These are phyloP conservation scores for Kickxella alabastrina DNA, from an alignment of 192 early-diverging fungal genomes.

Conservation along the genomic window DNA sequence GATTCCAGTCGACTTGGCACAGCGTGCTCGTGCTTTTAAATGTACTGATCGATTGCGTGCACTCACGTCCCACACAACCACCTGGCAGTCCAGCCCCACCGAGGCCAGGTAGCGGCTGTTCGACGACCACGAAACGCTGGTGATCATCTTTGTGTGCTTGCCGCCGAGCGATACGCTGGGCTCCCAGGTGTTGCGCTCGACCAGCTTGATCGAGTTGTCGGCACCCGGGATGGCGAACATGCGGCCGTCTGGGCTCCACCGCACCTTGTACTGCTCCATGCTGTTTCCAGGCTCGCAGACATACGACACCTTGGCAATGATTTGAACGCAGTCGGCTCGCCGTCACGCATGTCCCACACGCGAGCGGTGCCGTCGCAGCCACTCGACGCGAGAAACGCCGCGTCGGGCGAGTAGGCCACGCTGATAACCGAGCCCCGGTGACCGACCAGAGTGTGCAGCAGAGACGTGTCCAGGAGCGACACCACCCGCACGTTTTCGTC, in stretches of 20 bases:
- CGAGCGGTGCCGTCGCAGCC: slow-evolving; percentile 61
- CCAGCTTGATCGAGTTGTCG: slow-evolving; percentile 35
- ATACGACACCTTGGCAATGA: slow-evolving; percentile 31
- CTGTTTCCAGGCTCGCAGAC: slow-evolving; percentile 45
- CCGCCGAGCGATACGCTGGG: slow-evolving; percentile 24
- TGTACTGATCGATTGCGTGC: slow-evolving; percentile 49
- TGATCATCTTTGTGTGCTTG: slow-evolving; percentile 44
- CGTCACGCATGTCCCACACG: slow-evolving; percentile 60
- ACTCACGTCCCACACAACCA: slow-evolving; percentile 66
- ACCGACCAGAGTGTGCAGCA: slow-evolving; percentile 31
- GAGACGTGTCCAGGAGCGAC: slow-evolving; percentile 36
- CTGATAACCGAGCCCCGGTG: slow-evolving; percentile 38
- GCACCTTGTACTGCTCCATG: slow-evolving; percentile 40
- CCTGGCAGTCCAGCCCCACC: slow-evolving; percentile 38
- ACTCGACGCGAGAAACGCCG: slow-evolving; percentile 43
- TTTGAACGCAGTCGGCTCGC: slow-evolving; percentile 46
- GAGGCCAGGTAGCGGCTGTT: slow-evolving; percentile 63
- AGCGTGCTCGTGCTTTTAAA: slow-evolving; percentile 37
- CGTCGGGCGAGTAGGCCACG: slow-evolving; percentile 36
- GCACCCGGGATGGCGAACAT: slow-evolving; percentile 58
- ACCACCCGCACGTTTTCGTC: slow-evolving; percentile 40
- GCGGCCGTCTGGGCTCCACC: slow-evolving; percentile 64
- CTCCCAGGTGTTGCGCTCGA: slow-evolving; percentile 40
- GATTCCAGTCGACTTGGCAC: slow-evolving; percentile 65
- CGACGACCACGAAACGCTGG: slow-evolving; percentile 59